Percentiles rank a stretch among this genome's conserved stretches.
Conservation (phyloP, 495 filamentous ascomycete genomes). For the Penicillium steckii region DNA sequence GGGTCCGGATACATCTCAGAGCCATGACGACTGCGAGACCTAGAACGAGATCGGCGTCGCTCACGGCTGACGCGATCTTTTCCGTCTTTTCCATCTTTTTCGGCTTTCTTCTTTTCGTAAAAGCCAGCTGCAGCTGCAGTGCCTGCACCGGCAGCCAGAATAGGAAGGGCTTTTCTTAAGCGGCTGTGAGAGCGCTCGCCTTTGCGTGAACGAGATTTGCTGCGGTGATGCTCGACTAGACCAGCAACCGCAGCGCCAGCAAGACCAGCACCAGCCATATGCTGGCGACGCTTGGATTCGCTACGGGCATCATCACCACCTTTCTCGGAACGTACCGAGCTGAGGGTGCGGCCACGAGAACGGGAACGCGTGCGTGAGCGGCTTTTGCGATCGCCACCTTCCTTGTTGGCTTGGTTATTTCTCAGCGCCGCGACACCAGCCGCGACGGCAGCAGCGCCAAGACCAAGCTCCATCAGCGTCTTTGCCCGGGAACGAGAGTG, state of each 20-base stretch:
- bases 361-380: conserved; percentile 58
- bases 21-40: conserved; percentile 54
- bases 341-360: conserved; percentile 48
- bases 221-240: conserved; percentile 69
- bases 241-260: conserved; percentile 78
- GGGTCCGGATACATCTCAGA: conserved; percentile 56
- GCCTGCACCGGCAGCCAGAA: conserved; percentile 73
- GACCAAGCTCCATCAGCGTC: conserved; percentile 68
- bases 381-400: conserved; percentile 67
- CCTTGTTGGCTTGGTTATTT: conserved; percentile 55
- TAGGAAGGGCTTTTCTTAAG: conserved; percentile 57
- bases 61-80: conserved; percentile 46
- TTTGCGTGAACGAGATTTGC: conserved; percentile 63
- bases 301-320: conserved; percentile 36
- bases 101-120: conserved; percentile 74
- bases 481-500: conserved; percentile 55
- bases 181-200: conserved; percentile 59
- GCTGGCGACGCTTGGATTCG: conserved; percentile 62
- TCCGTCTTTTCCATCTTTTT: conserved; percentile 62
- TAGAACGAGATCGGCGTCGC: conserved; percentile 51
- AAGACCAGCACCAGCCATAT: conserved; percentile 73
- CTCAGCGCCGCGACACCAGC: conserved; percentile 74
- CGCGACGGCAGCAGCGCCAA: conserved; percentile 79
- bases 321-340: conserved; percentile 29
- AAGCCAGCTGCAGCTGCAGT: conserved; percentile 77